Conservation (phyloP, 176 grass and related monocot species). For the Musa beccarii region DNA sequence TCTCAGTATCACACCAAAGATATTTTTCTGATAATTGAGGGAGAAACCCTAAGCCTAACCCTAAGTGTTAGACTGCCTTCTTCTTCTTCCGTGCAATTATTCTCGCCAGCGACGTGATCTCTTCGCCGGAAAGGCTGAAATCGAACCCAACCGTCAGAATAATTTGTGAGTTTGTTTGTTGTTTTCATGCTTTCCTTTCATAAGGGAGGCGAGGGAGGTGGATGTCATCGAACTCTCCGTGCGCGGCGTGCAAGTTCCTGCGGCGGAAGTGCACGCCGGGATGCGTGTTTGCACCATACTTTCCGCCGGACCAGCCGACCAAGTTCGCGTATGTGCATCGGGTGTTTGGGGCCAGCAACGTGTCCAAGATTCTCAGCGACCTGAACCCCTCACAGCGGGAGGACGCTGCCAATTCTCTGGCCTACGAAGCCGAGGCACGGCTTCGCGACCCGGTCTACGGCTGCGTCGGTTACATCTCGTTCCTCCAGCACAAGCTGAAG, state of each 20-base stretch:
- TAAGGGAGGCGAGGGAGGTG: not conserved
- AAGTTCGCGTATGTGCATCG: slow-evolving; percentile 64
- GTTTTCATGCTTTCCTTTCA: too few species aligned
- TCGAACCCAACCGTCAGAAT: not conserved
- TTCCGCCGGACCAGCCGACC: slow-evolving; percentile 27
- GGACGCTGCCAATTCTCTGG: slow-evolving; percentile 55
- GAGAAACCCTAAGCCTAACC: too few species aligned
- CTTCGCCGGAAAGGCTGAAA: not conserved
- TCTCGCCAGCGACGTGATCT: too few species aligned
- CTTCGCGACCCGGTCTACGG: slow-evolving; percentile 77
- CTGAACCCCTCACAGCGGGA: slow-evolving; percentile 41
- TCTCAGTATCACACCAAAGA: too few species aligned
- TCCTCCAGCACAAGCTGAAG: slow-evolving; percentile 58
- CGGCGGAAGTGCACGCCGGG: slow-evolving; percentile 61
- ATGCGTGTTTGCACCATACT: slow-evolving; percentile 79
- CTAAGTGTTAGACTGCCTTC: too few species aligned
- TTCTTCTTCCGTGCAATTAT: too few species aligned
- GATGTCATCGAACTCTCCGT: slow-evolving; percentile 38
- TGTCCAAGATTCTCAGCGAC: slow-evolving; percentile 57
- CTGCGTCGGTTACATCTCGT: slow-evolving; percentile 66
- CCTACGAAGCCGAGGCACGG: slow-evolving; percentile 77
- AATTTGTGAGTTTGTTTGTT: too few species aligned
- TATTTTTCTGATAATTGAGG: too few species aligned
- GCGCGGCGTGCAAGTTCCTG: slow-evolving; percentile 93
- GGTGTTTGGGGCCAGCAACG: slow-evolving; percentile 88